Base-by-base conservation (phyloP, 1,284 basidiomycete species). In the Grifola frondosa region DNA sequence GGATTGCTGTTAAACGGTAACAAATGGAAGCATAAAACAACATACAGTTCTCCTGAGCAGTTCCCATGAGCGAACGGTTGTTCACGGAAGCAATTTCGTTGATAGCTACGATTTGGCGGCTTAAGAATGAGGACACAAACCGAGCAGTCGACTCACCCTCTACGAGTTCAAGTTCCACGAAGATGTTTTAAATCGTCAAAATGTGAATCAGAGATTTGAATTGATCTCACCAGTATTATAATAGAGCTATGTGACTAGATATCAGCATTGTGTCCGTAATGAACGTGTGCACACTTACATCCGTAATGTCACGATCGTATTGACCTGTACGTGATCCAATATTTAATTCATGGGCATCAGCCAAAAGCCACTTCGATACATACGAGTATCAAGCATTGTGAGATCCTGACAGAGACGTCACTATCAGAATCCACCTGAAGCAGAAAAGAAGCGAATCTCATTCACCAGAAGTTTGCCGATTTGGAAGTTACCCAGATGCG, bases 401-500 rank as follows among this genome's bases (percentile, higher is more conserved):
- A 80, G 55, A 54, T 80, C 79, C 63, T 65, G 30, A 11, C 4
- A 32, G 11, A 12, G 2, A 31, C 8, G 9, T 26, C 19, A 41
- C 24, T 19, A 21, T 37, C 24, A 6, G 7, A 3, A 21, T 8
- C 4, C 4, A 31, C 4, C 11, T 3, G 13, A 6, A 12, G 10
- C 10, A 16, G 20, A 20, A 10, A 4, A 9, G 5, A 30, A 31
- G 6, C 28, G n/a, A 23, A 17, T 30, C 16, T 13, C 19, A 45
- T 58, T 36, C 34, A 64, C 63, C 50, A 80, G 53, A 9, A 84
- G 68, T 56, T 78, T 76, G 34, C 80, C 81, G 22, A 83, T 74
- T 57, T 80, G 73, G 68, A 84, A 83, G 56, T 78, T 78, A 26
- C 82, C 80, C 80, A 86, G 49, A 85, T 83, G 11, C 81, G 69